These are phyloP conservation scores for Nicotiana otophora DNA, from an alignment of 257 asterid genomes.

Conservation along the genomic window DNA sequence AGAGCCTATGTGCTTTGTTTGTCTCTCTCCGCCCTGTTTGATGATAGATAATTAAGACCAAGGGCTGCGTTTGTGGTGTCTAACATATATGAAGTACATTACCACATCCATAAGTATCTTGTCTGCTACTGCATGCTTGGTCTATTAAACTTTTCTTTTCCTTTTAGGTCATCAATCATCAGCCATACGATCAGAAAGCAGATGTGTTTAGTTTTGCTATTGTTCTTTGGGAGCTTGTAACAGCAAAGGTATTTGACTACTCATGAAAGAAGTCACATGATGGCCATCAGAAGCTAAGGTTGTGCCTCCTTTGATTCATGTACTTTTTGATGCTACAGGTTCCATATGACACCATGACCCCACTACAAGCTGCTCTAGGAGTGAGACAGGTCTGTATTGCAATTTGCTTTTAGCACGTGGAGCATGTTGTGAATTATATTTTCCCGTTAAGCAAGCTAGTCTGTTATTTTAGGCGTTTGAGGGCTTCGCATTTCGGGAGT, in stretches of 20 bases:
- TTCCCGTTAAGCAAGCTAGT: not conserved
- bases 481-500: not conserved
- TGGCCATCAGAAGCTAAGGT: not conserved
- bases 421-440: not conserved
- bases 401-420: not conserved
- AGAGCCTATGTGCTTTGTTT: not conserved
- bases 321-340: conserved; percentile 34
- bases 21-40: not conserved
- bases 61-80: not conserved
- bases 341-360: conserved; percentile 80
- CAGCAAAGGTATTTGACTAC: conserved; percentile 54
- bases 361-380: conserved; percentile 82
- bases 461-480: not conserved
- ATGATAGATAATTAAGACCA: not conserved
- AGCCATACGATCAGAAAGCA: conserved; percentile 88
- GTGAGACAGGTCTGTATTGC: conserved; percentile 68
- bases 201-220: conserved; percentile 90
- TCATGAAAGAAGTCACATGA: not conserved
- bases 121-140: not conserved
- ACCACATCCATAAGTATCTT: not conserved
- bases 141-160: conserved; percentile 5
- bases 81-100: not conserved
- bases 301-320: not conserved
- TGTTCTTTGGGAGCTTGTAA: conserved; percentile 92
- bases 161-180: conserved; percentile 73